Evolutionary conservation across 2,329 filamentous ascomycete species (phyloP), one percentile per base, ranked within the genome.

Genomic region (Phyllosticta citribraziliensis): DNA sequence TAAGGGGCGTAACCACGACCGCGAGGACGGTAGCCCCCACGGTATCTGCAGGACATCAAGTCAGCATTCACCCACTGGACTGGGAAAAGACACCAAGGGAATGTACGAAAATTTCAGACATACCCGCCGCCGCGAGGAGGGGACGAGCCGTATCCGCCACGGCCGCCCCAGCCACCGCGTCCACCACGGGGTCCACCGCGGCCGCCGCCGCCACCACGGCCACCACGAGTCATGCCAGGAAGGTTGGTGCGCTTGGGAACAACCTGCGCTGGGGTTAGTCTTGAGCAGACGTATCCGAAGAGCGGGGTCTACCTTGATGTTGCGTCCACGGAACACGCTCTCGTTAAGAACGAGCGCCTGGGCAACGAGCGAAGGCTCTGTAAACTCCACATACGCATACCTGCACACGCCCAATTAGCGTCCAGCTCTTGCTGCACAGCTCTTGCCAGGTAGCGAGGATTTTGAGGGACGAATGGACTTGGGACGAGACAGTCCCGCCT

Each of bases 381-480:
- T 88, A 73, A 99, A 99, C 77, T 99, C 94, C 70, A 99, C 94
- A 77, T 99, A 99, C 71, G 94, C 94, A 78, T 99, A 99, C 66
- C 92, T 97, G 76, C 74, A 76, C 73, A 73, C 72, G 73, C 73
- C 59, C 70, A 75, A 76, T 76, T 76, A 74, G 73, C 76, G 75
- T 75, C 76, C 78, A 73, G 76, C 79, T 82, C 79, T 82, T 76
- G 71, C 72, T 74, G 72, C 74, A 73, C 74, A 74, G 71, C 74
- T 76, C 74, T 76, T 83, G 81, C 81, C 80, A 83, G 80, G 80
- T 77, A 81, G 79, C 79, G 79, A 74, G 72, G 72, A 72, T 64
- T 61, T 65, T 65, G 27, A 30, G 9, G 40, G 57, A 56, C 11
- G 50, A 25, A 56, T 54, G 17, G 59, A 20, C 12, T 20, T 35